Percentiles rank a stretch among this genome's conserved stretches.
phyloP scores from a whole-genome alignment of 1,284 basidiomycete species.

The Boletellus deceptivus region DNA sequence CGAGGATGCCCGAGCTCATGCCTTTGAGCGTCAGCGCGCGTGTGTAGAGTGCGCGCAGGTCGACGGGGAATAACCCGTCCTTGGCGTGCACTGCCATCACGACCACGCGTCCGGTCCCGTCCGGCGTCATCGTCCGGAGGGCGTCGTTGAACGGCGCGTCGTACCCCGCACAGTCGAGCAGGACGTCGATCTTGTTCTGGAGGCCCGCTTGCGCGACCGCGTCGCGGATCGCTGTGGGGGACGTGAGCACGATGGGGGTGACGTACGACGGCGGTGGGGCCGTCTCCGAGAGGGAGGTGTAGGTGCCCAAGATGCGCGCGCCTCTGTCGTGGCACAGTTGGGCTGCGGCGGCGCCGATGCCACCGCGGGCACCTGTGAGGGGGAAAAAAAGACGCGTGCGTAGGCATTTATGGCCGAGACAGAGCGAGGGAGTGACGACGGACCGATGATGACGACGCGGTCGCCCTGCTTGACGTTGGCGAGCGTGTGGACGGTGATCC shows the following conservation, averaged over 20 bases:
- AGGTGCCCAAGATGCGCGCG: conserved; percentile 35
- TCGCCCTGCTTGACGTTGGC: conserved; percentile 34
- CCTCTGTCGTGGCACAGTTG: conserved; percentile 33
- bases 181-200: conserved; percentile 33
- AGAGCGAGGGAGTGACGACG: neutral
- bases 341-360: conserved; percentile 35
- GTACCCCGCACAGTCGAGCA: conserved; percentile 36
- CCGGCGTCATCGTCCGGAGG: conserved; percentile 31
- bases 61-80: conserved; percentile 31
- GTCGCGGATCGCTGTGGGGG: conserved; percentile 30
- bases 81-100: conserved; percentile 36
- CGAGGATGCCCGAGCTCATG: conserved; percentile 30
- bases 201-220: conserved; percentile 27
- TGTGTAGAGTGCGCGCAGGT: conserved; percentile 34
- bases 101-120: conserved; percentile 33
- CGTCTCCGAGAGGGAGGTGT: conserved; percentile 29
- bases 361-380: conserved; percentile 32
- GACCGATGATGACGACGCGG: conserved; percentile 34
- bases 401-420: neutral
- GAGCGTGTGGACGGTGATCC: conserved; percentile 37
- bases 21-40: conserved; percentile 33
- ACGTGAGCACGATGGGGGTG: conserved; percentile 33
- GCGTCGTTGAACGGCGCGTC: conserved; percentile 36
- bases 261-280: conserved; percentile 24
- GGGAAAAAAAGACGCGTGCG: neutral